Evolutionary conservation across 768 basidiomycete species (phyloP).

Genomic region (Tulasnella sp.): DNA sequence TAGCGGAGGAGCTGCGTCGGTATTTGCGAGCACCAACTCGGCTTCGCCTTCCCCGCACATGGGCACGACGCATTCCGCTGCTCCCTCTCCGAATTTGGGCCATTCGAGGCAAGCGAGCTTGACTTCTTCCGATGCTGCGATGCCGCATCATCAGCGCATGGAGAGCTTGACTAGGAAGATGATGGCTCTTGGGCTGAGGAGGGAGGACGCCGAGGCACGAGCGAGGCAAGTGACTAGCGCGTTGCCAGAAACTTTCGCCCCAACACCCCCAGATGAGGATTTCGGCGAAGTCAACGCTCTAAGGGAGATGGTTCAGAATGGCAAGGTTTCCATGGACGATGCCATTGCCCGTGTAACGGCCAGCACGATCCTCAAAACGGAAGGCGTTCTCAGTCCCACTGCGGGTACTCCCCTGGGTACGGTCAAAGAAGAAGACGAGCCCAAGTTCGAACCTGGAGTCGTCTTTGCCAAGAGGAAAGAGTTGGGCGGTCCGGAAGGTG

Average conservation of each 20-base stretch:
- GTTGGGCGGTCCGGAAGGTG: not conserved
- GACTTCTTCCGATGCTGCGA: not conserved
- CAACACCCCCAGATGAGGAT: conserved; percentile 28
- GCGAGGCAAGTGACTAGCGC: conserved; percentile 18
- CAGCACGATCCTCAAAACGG: not conserved
- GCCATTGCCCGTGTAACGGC: conserved; percentile 26
- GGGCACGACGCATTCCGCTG: not conserved
- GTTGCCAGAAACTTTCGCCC: conserved; percentile 33
- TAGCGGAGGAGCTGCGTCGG: not conserved
- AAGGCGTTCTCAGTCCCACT: not conserved
- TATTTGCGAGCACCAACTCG: not conserved
- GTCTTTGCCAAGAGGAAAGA: not conserved
- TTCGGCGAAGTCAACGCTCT: conserved; percentile 26
- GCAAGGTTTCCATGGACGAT: conserved; percentile 33
- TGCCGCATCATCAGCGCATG: conserved; percentile 89
- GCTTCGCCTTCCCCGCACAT: not conserved
- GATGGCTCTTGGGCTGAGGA: conserved; percentile 92
- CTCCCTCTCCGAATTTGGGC: not conserved
- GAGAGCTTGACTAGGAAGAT: conserved; percentile 98
- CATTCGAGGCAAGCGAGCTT: conserved; percentile 4
- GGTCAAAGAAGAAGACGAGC: conserved; percentile 17
- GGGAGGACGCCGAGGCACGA: conserved; percentile 54
- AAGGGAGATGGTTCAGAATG: conserved; percentile 29
- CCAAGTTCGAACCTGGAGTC: conserved; percentile 8
- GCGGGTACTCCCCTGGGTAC: conserved; percentile 16